Conservation (phyloP, 163 green algal species). For the Volvox carteri region DNA sequence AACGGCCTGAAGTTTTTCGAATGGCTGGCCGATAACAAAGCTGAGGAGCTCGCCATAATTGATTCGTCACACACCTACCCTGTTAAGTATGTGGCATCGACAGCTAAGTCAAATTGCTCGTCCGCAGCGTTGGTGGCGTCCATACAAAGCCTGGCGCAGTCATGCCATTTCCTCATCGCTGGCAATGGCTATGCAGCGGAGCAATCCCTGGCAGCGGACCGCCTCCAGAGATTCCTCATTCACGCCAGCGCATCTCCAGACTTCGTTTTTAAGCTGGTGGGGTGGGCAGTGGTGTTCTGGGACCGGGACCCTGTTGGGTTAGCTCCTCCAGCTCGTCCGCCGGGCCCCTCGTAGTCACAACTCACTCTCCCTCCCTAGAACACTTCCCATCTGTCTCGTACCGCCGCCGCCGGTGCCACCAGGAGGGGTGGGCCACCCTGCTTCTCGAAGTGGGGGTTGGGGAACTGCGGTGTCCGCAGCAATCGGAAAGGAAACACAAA, state of each 20-base stretch:
- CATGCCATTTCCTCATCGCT: background rate
- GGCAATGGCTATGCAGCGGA: background rate
- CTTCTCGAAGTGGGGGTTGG: too few species aligned
- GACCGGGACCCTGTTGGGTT: too few species aligned
- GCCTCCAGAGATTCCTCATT: background rate
- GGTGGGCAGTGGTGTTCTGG: too few species aligned
- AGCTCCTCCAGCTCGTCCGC: too few species aligned
- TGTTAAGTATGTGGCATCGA: background rate
- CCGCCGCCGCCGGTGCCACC: too few species aligned
- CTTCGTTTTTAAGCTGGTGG: background rate
- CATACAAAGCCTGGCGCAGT: background rate
- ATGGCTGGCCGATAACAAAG: background rate
- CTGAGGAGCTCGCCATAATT: slow-evolving; percentile 10
- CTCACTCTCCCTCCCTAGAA: too few species aligned
- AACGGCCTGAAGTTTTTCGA: slow-evolving; percentile 6
- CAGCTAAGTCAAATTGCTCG: slow-evolving; percentile 11
- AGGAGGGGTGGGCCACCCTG: too few species aligned
- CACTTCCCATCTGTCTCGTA: too few species aligned
- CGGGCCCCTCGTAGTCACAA: too few species aligned
- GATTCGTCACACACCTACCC: background rate
- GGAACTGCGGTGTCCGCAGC: too few species aligned
- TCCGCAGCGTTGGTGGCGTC: background rate
- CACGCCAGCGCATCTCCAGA: background rate
- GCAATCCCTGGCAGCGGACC: slow-evolving; percentile 20
- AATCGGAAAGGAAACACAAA: too few species aligned